These are phyloP conservation scores for Ustilago esculenta DNA, from an alignment of 1,284 basidiomycete species.

Conservation along the genomic window DNA sequence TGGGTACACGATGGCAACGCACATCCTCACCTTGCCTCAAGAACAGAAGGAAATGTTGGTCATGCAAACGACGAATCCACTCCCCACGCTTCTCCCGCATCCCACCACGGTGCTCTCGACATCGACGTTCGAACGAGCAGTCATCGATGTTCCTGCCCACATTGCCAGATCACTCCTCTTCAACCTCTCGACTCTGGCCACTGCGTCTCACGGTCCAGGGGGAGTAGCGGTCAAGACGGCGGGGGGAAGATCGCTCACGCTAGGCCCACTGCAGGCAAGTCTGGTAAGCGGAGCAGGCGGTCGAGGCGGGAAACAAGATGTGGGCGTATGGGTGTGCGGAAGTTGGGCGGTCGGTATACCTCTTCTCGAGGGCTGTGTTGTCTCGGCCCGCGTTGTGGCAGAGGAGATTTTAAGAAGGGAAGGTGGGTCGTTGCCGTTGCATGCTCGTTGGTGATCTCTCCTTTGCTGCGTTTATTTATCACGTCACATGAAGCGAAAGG, in stretches of 20 bases:
- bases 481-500: no score
- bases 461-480: no score
- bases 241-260: neutral
- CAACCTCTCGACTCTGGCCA: neutral
- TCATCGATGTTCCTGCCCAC: constrained; percentile 36
- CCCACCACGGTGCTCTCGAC: constrained; percentile 24
- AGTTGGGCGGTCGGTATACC: constrained; percentile 35
- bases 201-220: neutral
- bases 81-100: constrained; percentile 26
- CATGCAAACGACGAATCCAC: constrained; percentile 64
- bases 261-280: constrained; percentile 17
- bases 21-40: constrained; percentile 29
- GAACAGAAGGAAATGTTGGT: constrained; percentile 6
- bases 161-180: constrained; percentile 14
- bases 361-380: constrained; percentile 34
- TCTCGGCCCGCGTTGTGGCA: constrained; percentile 13
- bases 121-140: constrained; percentile 53
- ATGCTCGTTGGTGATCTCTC: constrained; percentile 5
- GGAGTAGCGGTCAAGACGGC: constrained; percentile 1
- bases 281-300: neutral
- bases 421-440: neutral
- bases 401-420: constrained; percentile 12
- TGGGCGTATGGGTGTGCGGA: constrained; percentile 18
- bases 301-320: neutral
- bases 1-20: constrained; percentile 59